Evolutionary conservation across 495 filamentous ascomycete genomes (phyloP).

Genomic region (Penicillium parvum): DNA sequence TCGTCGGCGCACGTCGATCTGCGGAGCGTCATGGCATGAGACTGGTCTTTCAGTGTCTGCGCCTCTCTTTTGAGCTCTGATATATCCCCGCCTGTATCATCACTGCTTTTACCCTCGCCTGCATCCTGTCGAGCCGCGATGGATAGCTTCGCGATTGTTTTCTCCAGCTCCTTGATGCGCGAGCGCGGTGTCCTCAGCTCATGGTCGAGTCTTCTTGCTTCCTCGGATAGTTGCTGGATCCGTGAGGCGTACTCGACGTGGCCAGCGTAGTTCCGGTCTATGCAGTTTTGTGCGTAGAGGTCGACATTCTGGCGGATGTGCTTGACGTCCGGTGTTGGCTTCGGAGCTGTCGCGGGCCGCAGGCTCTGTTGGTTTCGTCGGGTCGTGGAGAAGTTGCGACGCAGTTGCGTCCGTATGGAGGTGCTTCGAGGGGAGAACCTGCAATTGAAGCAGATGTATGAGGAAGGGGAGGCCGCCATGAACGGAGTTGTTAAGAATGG

Average conservation of each 20-base stretch:
- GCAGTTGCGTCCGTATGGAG: conserved; percentile 9
- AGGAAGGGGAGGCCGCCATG: conserved; percentile 24
- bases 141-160: conserved; percentile 35
- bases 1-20: conserved; percentile 58
- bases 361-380: conserved; percentile 26
- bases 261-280: conserved; percentile 75
- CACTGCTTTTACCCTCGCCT: conserved; percentile 3
- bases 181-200: conserved; percentile 34
- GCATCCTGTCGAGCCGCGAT: conserved; percentile 22
- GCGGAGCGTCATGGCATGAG: conserved; percentile 54
- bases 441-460: conserved; percentile 40
- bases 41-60: conserved; percentile 59
- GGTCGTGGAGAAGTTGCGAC: conserved; percentile 31
- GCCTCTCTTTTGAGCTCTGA: conserved; percentile 56
- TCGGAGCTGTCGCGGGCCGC: conserved; percentile 72
- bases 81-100: conserved; percentile 16
- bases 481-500: conserved; percentile 5
- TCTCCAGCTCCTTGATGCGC: conserved; percentile 41
- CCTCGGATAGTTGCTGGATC: conserved; percentile 66
- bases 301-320: conserved; percentile 80
- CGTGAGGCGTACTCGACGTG: conserved; percentile 60
- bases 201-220: conserved; percentile 51
- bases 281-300: conserved; percentile 75
- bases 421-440: conserved; percentile 15
- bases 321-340: conserved; percentile 73